These are phyloP conservation scores for Saccharomyces paradoxus DNA, from an alignment of 805 yeast species.

Conservation along the genomic window DNA sequence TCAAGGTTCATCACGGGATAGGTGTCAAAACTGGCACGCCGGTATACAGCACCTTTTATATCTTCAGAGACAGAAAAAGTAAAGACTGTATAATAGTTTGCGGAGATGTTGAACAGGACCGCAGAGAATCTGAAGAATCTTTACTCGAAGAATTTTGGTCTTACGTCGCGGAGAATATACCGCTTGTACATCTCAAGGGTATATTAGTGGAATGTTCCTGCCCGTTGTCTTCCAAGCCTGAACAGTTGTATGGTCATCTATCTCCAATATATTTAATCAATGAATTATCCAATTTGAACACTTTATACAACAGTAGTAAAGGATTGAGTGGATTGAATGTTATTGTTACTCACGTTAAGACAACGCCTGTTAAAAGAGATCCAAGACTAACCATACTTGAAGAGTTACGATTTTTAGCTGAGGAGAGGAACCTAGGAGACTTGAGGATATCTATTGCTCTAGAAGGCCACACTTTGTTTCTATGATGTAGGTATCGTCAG, in stretches of 20 bases:
- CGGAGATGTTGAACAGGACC: constrained; percentile 80
- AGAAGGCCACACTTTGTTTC: constrained; percentile 16
- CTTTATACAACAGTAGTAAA: constrained; percentile 35
- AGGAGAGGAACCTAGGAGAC: constrained; percentile 31
- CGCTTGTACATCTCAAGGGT: constrained; percentile 37
- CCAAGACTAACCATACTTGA: constrained; percentile 50
- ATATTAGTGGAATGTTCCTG: constrained; percentile 77
- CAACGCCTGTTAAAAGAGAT: constrained; percentile 34
- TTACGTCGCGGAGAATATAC: constrained; percentile 40
- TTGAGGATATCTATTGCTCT: constrained; percentile 23
- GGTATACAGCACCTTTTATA: constrained; percentile 48
- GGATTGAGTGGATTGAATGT: constrained; percentile 30
- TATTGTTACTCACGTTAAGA: constrained; percentile 48
- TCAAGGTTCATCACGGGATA: constrained; percentile 35
- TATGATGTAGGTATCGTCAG: not conserved
- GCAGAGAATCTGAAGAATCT: constrained; percentile 26
- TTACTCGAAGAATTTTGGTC: constrained; percentile 44
- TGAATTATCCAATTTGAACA: constrained; percentile 39
- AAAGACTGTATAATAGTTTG: constrained; percentile 46
- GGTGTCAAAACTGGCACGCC: constrained; percentile 23
- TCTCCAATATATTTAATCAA: constrained; percentile 55
- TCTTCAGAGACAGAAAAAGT: constrained; percentile 36
- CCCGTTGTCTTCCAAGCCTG: constrained; percentile 35
- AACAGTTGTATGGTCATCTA: constrained; percentile 69
- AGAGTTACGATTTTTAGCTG: constrained; percentile 39